phyloP scores from a whole-genome alignment of 192 early-diverging fungal species.

The Geranomyces variabilis region DNA sequence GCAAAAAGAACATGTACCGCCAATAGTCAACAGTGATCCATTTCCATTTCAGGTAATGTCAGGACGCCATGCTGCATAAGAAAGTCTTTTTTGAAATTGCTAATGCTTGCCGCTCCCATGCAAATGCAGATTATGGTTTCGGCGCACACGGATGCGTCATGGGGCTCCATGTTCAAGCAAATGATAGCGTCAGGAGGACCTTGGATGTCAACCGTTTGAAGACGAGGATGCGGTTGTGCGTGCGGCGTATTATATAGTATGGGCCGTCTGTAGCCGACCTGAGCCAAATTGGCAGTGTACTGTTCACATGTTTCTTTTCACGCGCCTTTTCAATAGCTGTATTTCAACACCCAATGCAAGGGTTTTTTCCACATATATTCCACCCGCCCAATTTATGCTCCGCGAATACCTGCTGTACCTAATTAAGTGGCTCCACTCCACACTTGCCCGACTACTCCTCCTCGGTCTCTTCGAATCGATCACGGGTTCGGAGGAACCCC shows the following conservation, averaged over 20 bases:
- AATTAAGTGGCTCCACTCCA: no score
- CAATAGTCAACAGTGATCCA: slow-evolving; percentile 44
- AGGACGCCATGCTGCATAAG: neutral
- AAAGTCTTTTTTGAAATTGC: neutral
- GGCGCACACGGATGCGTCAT: slow-evolving; percentile 24
- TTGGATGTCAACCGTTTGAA: slow-evolving; percentile 26
- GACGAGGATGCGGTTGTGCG: neutral
- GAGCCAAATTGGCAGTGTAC: no score
- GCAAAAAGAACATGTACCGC: slow-evolving; percentile 50
- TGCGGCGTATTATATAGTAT: neutral
- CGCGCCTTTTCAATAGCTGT: no score
- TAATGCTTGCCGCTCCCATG: neutral
- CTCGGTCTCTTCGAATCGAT: no score
- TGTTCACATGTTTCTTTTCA: no score
- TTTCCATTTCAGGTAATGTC: slow-evolving; percentile 48
- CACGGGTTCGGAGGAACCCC: no score
- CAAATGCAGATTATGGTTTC: slow-evolving; percentile 23
- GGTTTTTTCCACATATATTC: no score
- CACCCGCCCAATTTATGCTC: no score
- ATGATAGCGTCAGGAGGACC: slow-evolving; percentile 31
- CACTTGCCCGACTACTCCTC: no score
- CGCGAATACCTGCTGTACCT: no score
- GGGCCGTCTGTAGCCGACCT: no score
- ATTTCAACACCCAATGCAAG: no score
- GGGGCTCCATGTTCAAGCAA: slow-evolving; percentile 36